Percentiles rank a stretch among this genome's conserved stretches.
Evolutionary conservation across 257 asterid genomes (phyloP).

Genomic region (Scutellaria minor): DNA sequence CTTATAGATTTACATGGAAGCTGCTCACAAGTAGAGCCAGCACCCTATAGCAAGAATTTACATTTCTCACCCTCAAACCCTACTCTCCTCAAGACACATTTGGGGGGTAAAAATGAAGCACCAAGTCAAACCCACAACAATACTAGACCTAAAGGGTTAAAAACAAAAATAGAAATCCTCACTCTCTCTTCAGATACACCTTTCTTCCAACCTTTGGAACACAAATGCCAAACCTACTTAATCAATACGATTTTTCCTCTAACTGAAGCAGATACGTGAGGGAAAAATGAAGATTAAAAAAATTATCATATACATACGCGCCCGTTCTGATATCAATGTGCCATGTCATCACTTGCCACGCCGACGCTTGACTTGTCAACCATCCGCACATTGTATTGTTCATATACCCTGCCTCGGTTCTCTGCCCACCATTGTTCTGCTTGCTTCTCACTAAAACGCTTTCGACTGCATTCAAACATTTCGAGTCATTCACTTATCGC

Average conservation of each 20-base stretch:
- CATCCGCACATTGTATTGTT: conserved; percentile 67
- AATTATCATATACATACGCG: conserved; percentile 31
- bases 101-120: conserved; percentile 38
- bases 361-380: conserved; percentile 70
- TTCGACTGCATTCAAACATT: conserved; percentile 78
- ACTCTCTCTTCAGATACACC: conserved; percentile 9
- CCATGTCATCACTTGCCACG: conserved; percentile 67
- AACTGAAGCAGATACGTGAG: conserved; percentile 8
- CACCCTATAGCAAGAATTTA: conserved; percentile 46
- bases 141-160: conserved; percentile 25
- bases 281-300: conserved; percentile 18
- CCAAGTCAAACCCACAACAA: conserved; percentile 46
- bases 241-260: conserved; percentile 12
- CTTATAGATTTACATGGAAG: conserved; percentile 63
- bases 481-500: conserved; percentile 13
- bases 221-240: conserved; percentile 29
- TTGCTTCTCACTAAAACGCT: conserved; percentile 83
- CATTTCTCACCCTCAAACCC: conserved; percentile 59
- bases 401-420: conserved; percentile 69
- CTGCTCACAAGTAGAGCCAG: conserved; percentile 52
- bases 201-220: conserved; percentile 28
- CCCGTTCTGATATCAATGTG: conserved; percentile 18
- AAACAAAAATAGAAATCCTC: conserved; percentile 3
- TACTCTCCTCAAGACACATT: not conserved
- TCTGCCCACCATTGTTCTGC: conserved; percentile 91